phyloP scores from a whole-genome alignment of 2,329 filamentous ascomycete species.

The Pseudopyrenochaeta lycopersici region DNA sequence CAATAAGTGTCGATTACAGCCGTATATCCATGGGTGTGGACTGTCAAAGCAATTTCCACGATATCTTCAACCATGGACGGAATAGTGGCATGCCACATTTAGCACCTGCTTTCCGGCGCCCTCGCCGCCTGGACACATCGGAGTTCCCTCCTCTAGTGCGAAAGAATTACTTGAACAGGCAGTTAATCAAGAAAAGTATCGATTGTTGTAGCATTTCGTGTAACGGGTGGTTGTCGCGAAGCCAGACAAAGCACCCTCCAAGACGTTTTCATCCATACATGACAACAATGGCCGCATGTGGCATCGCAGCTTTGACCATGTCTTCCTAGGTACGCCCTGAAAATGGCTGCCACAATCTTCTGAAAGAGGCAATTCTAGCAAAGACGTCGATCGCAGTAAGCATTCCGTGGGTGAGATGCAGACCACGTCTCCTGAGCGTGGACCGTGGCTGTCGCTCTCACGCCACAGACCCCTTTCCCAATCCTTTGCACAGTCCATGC shows the following conservation, averaged over 20 bases:
- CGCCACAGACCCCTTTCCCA: neutral
- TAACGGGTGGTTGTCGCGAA: slow-evolving; percentile 9
- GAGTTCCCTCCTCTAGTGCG: neutral
- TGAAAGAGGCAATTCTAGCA: slow-evolving; percentile 2
- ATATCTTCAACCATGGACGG: neutral
- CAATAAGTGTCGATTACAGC: too few species aligned
- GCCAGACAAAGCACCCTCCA: slow-evolving; percentile 9
- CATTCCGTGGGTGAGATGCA: slow-evolving; percentile 5
- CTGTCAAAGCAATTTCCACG: neutral
- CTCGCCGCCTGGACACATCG: neutral
- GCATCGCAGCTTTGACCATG: slow-evolving; percentile 5
- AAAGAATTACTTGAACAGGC: slow-evolving; percentile 5
- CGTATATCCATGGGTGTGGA: too few species aligned
- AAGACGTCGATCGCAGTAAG: slow-evolving; percentile 5
- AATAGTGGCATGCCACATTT: neutral
- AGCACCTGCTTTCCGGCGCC: neutral
- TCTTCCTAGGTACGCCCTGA: neutral
- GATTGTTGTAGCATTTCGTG: slow-evolving; percentile 16
- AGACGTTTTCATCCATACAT: slow-evolving; percentile 10
- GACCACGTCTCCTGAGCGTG: neutral
- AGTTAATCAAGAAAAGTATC: slow-evolving; percentile 11
- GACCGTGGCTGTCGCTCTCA: neutral
- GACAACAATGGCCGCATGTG: slow-evolving; percentile 8
- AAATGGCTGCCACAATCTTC: slow-evolving; percentile 3
- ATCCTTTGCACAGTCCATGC: too few species aligned